phyloP scores from a whole-genome alignment of 352 stramenopile species.

The Aphanomyces cochlioides region DNA sequence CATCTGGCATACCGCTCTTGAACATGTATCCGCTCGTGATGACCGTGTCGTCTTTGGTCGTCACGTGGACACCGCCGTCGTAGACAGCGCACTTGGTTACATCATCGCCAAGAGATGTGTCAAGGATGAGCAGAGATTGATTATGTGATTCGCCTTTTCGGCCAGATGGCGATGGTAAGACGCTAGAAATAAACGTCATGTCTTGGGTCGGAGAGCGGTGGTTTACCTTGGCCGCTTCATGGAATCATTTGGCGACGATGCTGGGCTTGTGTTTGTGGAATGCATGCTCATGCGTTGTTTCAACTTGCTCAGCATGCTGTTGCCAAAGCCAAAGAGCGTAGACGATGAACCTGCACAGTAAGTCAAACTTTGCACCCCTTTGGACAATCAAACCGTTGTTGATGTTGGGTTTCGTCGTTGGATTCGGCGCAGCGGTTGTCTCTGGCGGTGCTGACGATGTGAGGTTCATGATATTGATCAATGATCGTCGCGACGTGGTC shows the following conservation, averaged over 20 bases:
- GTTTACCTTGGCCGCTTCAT: background rate
- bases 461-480: constrained; percentile 65
- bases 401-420: constrained; percentile 29
- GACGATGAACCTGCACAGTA: constrained; percentile 6
- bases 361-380: background rate
- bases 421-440: constrained; percentile 26
- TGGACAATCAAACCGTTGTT: constrained; percentile 13
- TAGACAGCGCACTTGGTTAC: constrained; percentile 75
- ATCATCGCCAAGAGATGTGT: constrained; percentile 79
- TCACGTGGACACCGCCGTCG: constrained; percentile 63
- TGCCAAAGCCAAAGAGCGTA: constrained; percentile 26
- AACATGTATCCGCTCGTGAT: constrained; percentile 86
- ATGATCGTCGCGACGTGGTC: constrained; percentile 65
- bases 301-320: constrained; percentile 24
- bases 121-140: constrained; percentile 54
- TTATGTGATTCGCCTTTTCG: background rate
- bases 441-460: constrained; percentile 35
- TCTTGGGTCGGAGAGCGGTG: background rate
- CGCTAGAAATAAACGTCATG: background rate
- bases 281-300: constrained; percentile 14
- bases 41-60: constrained; percentile 52
- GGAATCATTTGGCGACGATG: background rate
- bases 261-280: background rate
- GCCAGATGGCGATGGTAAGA: background rate
- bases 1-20: constrained; percentile 82